Evolutionary conservation across 306 rosid species (phyloP), one percentile per base, ranked within the genome.

Genomic region (Fragaria vesca): DNA sequence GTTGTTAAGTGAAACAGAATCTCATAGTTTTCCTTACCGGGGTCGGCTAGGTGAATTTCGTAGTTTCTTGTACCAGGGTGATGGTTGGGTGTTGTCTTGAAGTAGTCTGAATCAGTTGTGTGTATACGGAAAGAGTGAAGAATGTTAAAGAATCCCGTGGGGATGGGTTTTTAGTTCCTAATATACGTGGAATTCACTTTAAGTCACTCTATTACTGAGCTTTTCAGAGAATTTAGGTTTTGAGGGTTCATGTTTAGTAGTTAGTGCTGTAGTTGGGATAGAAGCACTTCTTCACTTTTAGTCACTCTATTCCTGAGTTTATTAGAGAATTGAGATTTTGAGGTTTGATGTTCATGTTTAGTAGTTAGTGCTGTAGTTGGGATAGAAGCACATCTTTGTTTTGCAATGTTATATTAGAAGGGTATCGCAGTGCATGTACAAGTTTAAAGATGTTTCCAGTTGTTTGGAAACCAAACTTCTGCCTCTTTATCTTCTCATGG

Each of bases 21-120:
- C 34, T 36, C n/a, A 3, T 51, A 32, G 90, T 79, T 74, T 84
- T 85, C 72, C 90, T 91, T 52, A 94, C 91, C 88, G 95, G 96
- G 98, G 93, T 76, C 89, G 86, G 85, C 87, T 92, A 74, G 97
- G 91, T 66, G 91, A 91, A 81, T 87, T 38, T 38, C 7, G 1
- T 38, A 38, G 42, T 5, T 38, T 38, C 5, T 38, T 38, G 42
- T 38, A 38, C 42, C 5, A 38, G 1, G 36, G 84, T 79, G 87
- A 87, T 86, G 89, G 88, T 78, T 83, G 80, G 80, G 80, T n/a
- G 71, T 52, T 82, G 21, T 82, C 78, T 71, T 71, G 54, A 75
- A 80, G 88, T 84, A 81, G 85, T 32, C 36, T 70, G 51, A 82
- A 66, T 88, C 84, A 67, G 36, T 32, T 72, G 90, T 87, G 50